Evolutionary conservation across 768 basidiomycete species (phyloP).

Genomic region (Leccinum uliginosum): DNA sequence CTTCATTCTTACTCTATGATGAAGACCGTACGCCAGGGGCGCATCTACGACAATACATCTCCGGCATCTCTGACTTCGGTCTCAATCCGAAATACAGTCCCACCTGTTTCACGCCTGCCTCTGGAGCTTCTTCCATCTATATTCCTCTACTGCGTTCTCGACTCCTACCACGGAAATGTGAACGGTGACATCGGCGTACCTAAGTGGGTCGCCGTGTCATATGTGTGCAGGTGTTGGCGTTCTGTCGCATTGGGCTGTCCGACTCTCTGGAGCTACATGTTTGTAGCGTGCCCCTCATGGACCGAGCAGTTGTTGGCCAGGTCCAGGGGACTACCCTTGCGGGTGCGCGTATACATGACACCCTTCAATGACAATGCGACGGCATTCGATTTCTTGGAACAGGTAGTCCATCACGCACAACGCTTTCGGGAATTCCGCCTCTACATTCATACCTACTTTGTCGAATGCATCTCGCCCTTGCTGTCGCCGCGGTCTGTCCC

Average conservation of each 20-base stretch:
- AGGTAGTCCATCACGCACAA: neutral
- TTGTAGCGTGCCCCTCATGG: neutral
- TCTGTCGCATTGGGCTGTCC: neutral
- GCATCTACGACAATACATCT: neutral
- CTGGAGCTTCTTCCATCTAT: neutral
- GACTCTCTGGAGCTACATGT: slow-evolving; percentile 2
- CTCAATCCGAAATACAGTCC: neutral
- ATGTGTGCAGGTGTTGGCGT: slow-evolving; percentile 3
- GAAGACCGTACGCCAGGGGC: neutral
- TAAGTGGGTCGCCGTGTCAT: neutral
- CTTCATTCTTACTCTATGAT: neutral
- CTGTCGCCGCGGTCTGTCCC: neutral
- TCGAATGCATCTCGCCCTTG: neutral
- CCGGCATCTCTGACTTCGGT: neutral
- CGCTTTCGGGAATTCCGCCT: neutral
- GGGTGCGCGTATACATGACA: neutral
- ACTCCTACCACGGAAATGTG: neutral
- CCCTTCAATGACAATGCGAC: neutral
- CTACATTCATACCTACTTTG: neutral
- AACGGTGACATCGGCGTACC: neutral
- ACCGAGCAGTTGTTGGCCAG: neutral
- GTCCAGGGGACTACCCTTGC: neutral
- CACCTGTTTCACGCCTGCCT: neutral
- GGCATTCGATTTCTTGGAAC: neutral
- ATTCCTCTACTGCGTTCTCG: neutral